Base-by-base conservation (phyloP, 371 early-diverging fungal genomes). In the Neoconidiobolus thromboides region DNA sequence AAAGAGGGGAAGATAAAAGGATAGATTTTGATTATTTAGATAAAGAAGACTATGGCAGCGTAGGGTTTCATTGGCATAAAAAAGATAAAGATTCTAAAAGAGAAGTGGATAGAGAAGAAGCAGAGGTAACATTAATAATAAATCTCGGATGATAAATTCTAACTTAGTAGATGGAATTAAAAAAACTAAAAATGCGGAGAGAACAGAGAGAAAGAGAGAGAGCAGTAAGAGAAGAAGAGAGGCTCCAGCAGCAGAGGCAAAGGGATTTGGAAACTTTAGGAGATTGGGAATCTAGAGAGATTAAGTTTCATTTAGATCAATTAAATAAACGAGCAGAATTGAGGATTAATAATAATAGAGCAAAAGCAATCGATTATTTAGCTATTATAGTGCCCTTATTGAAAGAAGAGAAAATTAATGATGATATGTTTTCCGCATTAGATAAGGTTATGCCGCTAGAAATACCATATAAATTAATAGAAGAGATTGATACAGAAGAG, bases 201-300 rank as follows among this genome's bases (percentile, higher is more conserved):
- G 26, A 26, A 26, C 26, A 26, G 26, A 26, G 26, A 26, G 26
- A 26, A 26, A 61, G 63, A 15, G 89, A 91, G 41, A 68, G 82
- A 10, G 65, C 70, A 37, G 59, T 67, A 54, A 65, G 78, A 3
- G 93, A 93, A 39, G 60, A 58, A 10, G 73, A 73, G 37, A 76
- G 86, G 26, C 26, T 66, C 14, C 67, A 76, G 6, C 53, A 80
- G 63, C 84, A 88, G 62, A 70, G 92, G 1, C 90, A 90, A 56
- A 77, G 83, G 14, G 93, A 92, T 66, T 73, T 82, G 43, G 87
- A 82, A 3, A 82, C 81, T 49, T 76, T 91, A 65, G 94, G 93
- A n/a, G 96, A 95, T 67, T 95, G 96, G 96, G 84, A 89, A 68
- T 75, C 81, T 2, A 79, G 86, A 41, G 96, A 95, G 64, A 89